Percentiles rank a stretch among this genome's conserved stretches.
These are phyloP conservation scores for Diophrys sp. DNA, from an alignment of 73 alveolate species.

Conservation along the genomic window DNA sequence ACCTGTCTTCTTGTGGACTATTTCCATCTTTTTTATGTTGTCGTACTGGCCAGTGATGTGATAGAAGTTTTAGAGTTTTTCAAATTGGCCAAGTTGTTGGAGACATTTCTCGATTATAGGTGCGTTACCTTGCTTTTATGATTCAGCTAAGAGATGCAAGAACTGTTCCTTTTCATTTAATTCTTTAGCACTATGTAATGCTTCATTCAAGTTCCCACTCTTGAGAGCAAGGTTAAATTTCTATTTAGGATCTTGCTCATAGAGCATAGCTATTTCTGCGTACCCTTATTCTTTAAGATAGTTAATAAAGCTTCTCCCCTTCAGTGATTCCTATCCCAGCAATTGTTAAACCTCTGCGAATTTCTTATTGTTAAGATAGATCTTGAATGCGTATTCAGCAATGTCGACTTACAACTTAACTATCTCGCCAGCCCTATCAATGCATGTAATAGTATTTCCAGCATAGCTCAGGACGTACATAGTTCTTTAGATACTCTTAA, in stretches of 20 bases:
- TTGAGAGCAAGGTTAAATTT: conserved; percentile 82
- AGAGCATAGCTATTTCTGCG: conserved; percentile 69
- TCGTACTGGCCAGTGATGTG: conserved; percentile 73
- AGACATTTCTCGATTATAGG: conserved; percentile 87
- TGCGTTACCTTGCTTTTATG: conserved; percentile 88
- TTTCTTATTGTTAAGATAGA: conserved; percentile 63
- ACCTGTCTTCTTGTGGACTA: conserved; percentile 58
- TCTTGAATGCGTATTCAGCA: conserved; percentile 71
- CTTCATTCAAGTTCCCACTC: conserved; percentile 93
- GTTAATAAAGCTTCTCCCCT: conserved; percentile 66
- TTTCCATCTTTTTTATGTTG: conserved; percentile 72
- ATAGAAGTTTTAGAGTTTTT: conserved; percentile 84
- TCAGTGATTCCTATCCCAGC: conserved; percentile 53
- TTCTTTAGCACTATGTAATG: conserved; percentile 79
- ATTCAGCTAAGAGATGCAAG: conserved; percentile 85
- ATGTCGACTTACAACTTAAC: conserved; percentile 46
- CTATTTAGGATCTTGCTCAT: conserved; percentile 43
- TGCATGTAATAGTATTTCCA: conserved; percentile 11
- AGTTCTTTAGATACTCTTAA: conserved; percentile 68
- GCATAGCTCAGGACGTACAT: conserved; percentile 52
- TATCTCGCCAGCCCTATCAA: conserved; percentile 59
- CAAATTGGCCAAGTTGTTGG: conserved; percentile 79
- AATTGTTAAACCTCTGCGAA: conserved; percentile 57
- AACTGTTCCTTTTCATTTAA: conserved; percentile 81
- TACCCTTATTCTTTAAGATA: conserved; percentile 68